Evolutionary conservation across 306 rosid species (phyloP), one percentile per base, ranked within the genome.

Genomic region (Macrotyloma uniflorum): DNA sequence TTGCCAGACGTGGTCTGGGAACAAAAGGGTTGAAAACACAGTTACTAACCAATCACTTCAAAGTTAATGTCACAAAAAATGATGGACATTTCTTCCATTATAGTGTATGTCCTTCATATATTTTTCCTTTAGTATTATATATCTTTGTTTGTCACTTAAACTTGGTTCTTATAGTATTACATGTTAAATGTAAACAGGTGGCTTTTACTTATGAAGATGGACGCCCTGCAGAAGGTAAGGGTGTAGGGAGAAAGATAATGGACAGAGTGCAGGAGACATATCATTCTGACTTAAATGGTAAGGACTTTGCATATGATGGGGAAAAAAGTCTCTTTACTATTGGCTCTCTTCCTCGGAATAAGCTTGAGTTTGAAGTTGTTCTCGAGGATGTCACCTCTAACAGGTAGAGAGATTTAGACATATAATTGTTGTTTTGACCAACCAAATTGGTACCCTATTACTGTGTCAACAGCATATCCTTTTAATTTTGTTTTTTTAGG

Each of bases 221-320:
- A 19, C 89, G 92, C 18, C 96, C 97, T 55, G 93, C 91, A 54
- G 98, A 95, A 54, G 95, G 82, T 7, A 91, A 91, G 80, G 98
- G 98, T 24, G 77, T 85, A 3, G 98, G 98, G n/a, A 88, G 98
- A 83, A 91, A 83, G 69, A 86, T 95, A 32, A 83, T 95, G 40
- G 98, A 95, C 42, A 84, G 86, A 76, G 93, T 95, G 57, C 89
- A 88, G 68, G 95, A 91, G 70, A 95, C 98, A 0, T 95, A 95
- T 54, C 76, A 62, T 16, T 66, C 88, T 36, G 98, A 95, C 49
- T 58, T 95, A 51, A 89, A 84, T 35, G 95, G 89, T 45, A 95
- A 92, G 80, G 86, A 92, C 63, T 92, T 95, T 74, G 98, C 98
- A 12, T 95, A 95, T 67, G 98, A 95, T 22, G 98, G 98, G 1